Percentiles rank a stretch among this genome's conserved stretches.
Evolutionary conservation across 2,329 filamentous ascomycete genomes (phyloP).

Genomic region (Lasiodiplodia gonubiensis): DNA sequence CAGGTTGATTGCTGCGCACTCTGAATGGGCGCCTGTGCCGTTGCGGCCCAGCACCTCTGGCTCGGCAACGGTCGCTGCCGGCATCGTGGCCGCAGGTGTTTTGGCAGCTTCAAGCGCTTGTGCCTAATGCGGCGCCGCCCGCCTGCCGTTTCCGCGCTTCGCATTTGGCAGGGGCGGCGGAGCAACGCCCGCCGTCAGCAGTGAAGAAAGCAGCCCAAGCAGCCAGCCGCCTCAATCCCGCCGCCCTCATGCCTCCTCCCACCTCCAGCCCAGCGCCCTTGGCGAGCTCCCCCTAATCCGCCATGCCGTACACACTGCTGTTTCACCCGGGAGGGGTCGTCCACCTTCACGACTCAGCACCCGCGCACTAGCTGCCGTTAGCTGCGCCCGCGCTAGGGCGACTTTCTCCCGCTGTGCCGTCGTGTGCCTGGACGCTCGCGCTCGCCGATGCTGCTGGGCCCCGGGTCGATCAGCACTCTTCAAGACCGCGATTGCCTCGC

Average conservation of each 20-base stretch:
- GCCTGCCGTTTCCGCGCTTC: conserved; percentile 6
- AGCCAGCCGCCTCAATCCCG: not conserved
- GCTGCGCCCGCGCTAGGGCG: conserved; percentile 3
- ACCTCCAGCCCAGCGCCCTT: not conserved
- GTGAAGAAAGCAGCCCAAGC: not conserved
- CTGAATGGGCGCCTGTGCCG: not conserved
- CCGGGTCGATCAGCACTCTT: conserved; percentile 13
- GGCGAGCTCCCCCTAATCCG: conserved; percentile 7
- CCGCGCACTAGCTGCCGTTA: conserved; percentile 16
- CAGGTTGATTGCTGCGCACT: conserved; percentile 17
- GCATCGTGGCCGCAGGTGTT: not conserved
- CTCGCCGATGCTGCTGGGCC: not conserved
- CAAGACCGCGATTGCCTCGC: conserved; percentile 12
- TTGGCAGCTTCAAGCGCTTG: not conserved
- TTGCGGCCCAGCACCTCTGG: not conserved
- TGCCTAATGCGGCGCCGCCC: not conserved
- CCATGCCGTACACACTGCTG: conserved; percentile 2
- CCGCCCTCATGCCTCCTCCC: not conserved
- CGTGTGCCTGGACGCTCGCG: not conserved
- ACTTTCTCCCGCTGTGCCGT: conserved; percentile 4
- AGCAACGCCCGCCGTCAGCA: not conserved
- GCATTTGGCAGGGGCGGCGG: not conserved
- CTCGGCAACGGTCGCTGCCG: conserved; percentile 16
- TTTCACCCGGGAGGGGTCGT: conserved; percentile 18
- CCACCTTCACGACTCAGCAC: conserved; percentile 15